Percentiles rank a stretch among this genome's conserved stretches.
phyloP scores from a whole-genome alignment of 768 basidiomycete genomes.

The Boletellus sp. region DNA sequence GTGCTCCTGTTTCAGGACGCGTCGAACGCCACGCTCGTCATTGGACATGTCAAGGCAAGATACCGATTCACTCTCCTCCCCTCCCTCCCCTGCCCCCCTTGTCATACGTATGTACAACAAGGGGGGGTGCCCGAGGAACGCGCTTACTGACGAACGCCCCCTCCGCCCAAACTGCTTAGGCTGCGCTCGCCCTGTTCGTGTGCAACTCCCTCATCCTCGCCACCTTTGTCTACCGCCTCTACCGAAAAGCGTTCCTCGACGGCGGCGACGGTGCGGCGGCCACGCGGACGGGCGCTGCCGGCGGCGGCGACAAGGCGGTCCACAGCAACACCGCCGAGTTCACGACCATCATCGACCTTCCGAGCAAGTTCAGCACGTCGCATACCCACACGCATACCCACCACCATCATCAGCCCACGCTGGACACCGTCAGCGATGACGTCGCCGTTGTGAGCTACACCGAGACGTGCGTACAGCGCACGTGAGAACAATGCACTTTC shows the following conservation, averaged over 20 bases:
- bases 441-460: background rate
- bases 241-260: background rate
- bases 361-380: slow-evolving; percentile 9
- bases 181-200: slow-evolving; percentile 18
- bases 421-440: too few species aligned
- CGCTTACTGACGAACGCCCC: too few species aligned
- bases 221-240: slow-evolving; percentile 16
- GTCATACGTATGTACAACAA: too few species aligned
- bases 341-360: slow-evolving; percentile 17
- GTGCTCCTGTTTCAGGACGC: slow-evolving; percentile 14
- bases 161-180: too few species aligned
- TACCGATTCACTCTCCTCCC: background rate
- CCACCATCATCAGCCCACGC: too few species aligned
- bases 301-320: too few species aligned
- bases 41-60: slow-evolving; percentile 26
- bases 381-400: background rate
- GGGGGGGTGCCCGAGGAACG: too few species aligned
- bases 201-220: slow-evolving; percentile 21
- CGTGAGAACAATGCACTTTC: too few species aligned
- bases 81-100: too few species aligned
- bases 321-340: slow-evolving; percentile 1
- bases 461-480: background rate
- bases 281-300: background rate
- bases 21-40: slow-evolving; percentile 2
- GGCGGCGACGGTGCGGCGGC: background rate